Percentiles rank a stretch among this genome's conserved stretches.
These are phyloP conservation scores for Dactylellina cionopaga DNA, from an alignment of 2,329 filamentous ascomycete genomes.

Conservation along the genomic window DNA sequence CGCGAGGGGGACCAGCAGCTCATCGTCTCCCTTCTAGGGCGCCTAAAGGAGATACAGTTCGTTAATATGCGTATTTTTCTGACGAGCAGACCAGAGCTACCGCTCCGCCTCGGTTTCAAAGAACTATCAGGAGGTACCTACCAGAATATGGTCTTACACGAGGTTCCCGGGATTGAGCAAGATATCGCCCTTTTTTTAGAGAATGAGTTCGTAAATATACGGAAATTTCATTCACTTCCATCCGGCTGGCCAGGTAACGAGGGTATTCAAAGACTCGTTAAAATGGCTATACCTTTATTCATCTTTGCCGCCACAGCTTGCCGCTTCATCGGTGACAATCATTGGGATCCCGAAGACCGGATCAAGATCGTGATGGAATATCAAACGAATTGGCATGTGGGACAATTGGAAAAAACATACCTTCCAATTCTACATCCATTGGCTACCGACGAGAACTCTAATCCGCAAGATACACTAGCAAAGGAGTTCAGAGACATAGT, in stretches of 20 bases:
- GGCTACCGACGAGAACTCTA: background rate
- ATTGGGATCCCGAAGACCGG: no score
- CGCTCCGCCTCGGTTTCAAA: slow-evolving; percentile 53
- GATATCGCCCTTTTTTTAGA: slow-evolving; percentile 57
- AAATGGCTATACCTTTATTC: slow-evolving; percentile 55
- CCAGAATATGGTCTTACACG: slow-evolving; percentile 35
- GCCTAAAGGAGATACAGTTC: slow-evolving; percentile 40
- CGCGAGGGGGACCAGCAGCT: no score
- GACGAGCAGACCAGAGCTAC: slow-evolving; percentile 55
- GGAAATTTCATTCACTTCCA: background rate
- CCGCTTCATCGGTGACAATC: slow-evolving; percentile 55
- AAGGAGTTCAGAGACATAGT: slow-evolving; percentile 10
- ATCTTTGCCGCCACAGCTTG: slow-evolving; percentile 58
- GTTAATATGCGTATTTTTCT: slow-evolving; percentile 54
- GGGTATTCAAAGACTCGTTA: slow-evolving; percentile 52
- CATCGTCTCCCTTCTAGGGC: no score
- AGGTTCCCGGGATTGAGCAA: slow-evolving; percentile 53
- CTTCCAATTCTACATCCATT: slow-evolving; percentile 6
- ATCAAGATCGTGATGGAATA: slow-evolving; percentile 3
- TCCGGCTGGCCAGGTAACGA: no score
- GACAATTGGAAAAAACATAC: slow-evolving; percentile 6
- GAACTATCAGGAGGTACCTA: slow-evolving; percentile 40
- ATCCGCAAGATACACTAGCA: background rate
- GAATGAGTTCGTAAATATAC: slow-evolving; percentile 50
- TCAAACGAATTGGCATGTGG: slow-evolving; percentile 1